Conservation (phyloP, 768 basidiomycete species). For the Leucogyrophana mollusca region DNA sequence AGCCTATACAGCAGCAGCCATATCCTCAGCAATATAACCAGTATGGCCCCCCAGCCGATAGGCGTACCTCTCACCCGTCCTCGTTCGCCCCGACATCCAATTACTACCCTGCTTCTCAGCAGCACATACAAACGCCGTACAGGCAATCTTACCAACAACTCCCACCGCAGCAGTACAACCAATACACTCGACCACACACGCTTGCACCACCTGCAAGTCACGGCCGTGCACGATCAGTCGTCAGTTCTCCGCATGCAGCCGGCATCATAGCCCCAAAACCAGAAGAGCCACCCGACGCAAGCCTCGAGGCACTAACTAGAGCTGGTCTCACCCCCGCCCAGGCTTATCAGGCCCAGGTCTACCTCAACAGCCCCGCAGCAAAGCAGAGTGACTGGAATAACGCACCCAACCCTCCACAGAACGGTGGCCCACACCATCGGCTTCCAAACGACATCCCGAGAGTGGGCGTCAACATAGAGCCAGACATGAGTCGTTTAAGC, state of each 20-base stretch:
- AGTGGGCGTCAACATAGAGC: constrained; percentile 45
- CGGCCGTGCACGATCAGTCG: constrained; percentile 50
- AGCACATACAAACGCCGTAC: constrained; percentile 15
- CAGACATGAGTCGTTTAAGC: constrained; percentile 55
- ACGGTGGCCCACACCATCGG: constrained; percentile 22
- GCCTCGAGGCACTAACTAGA: constrained; percentile 41
- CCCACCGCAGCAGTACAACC: constrained; percentile 16
- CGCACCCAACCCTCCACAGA: constrained; percentile 19
- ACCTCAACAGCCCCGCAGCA: constrained; percentile 42
- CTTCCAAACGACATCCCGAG: constrained; percentile 32
- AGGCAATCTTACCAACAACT: not conserved
- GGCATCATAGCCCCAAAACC: constrained; percentile 47
- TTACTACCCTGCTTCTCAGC: constrained; percentile 8
- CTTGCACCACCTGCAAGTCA: constrained; percentile 41
- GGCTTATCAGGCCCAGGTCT: constrained; percentile 78
- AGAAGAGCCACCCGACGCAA: constrained; percentile 49
- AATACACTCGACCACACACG: constrained; percentile 21
- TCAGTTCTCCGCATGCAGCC: constrained; percentile 38
- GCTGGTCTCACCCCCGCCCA: constrained; percentile 73
- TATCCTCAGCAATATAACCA: constrained; percentile 42
- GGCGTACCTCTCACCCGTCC: constrained; percentile 46
- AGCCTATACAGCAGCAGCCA: constrained; percentile 27
- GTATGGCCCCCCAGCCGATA: constrained; percentile 36
- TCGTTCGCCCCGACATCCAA: constrained; percentile 31
- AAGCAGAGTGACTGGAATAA: constrained; percentile 19